Evolutionary conservation across 2,329 filamentous ascomycete genomes (phyloP).

Genomic region (Colletotrichum cuscutae): DNA sequence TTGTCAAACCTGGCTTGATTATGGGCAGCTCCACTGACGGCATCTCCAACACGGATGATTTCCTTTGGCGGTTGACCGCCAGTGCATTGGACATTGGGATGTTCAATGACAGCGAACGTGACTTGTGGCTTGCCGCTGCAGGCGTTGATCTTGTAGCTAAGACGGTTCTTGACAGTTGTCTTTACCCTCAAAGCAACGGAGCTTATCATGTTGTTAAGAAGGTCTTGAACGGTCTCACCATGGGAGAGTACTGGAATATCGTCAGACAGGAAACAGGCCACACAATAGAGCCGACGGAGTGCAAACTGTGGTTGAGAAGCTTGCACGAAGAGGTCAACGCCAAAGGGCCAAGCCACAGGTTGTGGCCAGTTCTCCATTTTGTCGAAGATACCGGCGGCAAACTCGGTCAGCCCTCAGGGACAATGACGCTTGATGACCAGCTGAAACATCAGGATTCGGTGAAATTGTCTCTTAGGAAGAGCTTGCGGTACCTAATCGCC

Average conservation of each 20-base stretch:
- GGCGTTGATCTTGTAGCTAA: conserved; percentile 35
- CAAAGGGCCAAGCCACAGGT: conserved; percentile 32
- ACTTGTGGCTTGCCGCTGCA: conserved; percentile 35
- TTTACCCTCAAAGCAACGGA: background rate
- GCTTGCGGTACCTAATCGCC: conserved; percentile 19
- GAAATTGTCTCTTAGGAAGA: background rate
- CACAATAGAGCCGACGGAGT: conserved; percentile 14
- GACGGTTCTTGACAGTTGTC: conserved; percentile 17
- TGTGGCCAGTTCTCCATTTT: conserved; percentile 41
- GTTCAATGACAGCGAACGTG: conserved; percentile 24
- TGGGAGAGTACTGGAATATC: conserved; percentile 37
- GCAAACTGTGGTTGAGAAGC: conserved; percentile 5
- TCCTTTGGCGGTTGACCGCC: conserved; percentile 37
- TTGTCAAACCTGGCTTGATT: conserved; percentile 39
- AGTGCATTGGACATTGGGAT: conserved; percentile 28
- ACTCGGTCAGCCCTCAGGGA: conserved; percentile 3
- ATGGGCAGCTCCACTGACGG: conserved; percentile 36
- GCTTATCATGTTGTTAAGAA: background rate
- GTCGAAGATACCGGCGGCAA: conserved; percentile 25
- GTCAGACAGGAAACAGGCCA: conserved; percentile 26
- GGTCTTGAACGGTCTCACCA: conserved; percentile 31
- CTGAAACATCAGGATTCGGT: background rate
- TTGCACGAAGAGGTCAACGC: conserved; percentile 29
- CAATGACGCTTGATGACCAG: conserved; percentile 5
- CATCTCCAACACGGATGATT: conserved; percentile 39